Base-by-base conservation (phyloP, 495 filamentous ascomycete genomes). In the Mytilinidion resinicola region DNA sequence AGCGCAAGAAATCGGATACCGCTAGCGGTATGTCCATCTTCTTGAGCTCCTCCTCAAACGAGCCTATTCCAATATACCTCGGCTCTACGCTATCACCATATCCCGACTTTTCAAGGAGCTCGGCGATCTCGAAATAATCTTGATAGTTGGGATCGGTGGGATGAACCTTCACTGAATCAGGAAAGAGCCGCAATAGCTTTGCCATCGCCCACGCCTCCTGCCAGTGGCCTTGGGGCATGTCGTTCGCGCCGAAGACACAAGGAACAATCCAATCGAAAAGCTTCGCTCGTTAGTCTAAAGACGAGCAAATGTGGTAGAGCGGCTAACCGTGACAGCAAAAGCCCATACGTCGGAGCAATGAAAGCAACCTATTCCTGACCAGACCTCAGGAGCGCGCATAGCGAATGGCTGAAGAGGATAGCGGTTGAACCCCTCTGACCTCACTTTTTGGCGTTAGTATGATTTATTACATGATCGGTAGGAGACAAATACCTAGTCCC, bases 311-410 rank as follows among this genome's bases (percentile, higher is more conserved):
- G 14, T 3, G 20, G 46, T 21, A 49, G 46, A 49, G 20, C 30
- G 20, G 20, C 46, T 49, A 49, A 49, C 46, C 25, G 17, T 50
- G 21, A 43, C 43, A 15, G 54, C 54, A 36, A 57, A 2, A 9
- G 54, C 43, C 54, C 54, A 48, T 41, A 57, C 41, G 19, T 57
- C 41, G 3, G 54, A 57, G 30, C 3, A 43, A 11, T 35, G 9
- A 20, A 33, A 34, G 43, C 44, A 57, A 9, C 19, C 42, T 9
- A 35, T 20, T 25, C 54, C 54, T 43, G 34, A 33, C 41, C 25
- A 57, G 30, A 57, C 54, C 49, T 57, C 54, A 57, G 54, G 54
- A 30, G 54, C 54, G 41, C 54, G 54, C 54, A 57, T 57, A 34
- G 54, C 54, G 25, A 35, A 17, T 49, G 54, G 54, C 21, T 57